Evolutionary conservation across 768 basidiomycete genomes (phyloP).

Genomic region (Suillus sp.): DNA sequence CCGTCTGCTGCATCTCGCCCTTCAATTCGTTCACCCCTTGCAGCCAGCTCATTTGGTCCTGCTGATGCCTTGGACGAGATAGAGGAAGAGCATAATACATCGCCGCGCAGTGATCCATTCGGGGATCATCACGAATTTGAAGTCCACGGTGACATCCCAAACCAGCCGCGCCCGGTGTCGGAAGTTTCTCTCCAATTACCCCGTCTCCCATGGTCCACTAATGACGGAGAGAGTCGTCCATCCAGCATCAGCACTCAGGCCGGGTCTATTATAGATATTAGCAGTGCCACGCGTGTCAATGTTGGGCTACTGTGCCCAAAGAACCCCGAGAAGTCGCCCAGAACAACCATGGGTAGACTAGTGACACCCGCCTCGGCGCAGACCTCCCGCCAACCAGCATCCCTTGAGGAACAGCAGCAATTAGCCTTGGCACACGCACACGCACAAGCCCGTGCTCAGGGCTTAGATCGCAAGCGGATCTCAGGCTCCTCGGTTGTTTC

Average conservation of each 20-base stretch:
- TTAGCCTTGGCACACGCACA: conserved; percentile 62
- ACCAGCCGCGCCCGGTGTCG: conserved; percentile 30
- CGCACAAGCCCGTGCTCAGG: conserved; percentile 58
- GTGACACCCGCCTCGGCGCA: conserved; percentile 46
- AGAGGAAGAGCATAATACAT: conserved; percentile 32
- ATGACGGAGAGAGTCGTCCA: conserved; percentile 48
- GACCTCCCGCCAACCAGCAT: conserved; percentile 26
- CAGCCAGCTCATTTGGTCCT: conserved; percentile 71
- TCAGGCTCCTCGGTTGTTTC: conserved; percentile 70
- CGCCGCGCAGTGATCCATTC: conserved; percentile 55
- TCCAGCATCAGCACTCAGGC: conserved; percentile 67
- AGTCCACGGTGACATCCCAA: conserved; percentile 21
- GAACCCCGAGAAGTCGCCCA: conserved; percentile 46
- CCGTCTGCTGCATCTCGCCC: conserved; percentile 43
- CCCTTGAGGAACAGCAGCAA: conserved; percentile 68
- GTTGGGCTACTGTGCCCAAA: conserved; percentile 47
- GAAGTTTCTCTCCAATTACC: conserved; percentile 44
- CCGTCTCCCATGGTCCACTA: conserved; percentile 43
- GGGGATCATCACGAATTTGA: conserved; percentile 51
- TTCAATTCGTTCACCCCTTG: conserved; percentile 63
- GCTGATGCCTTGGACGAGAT: conserved; percentile 59
- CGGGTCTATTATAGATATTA: conserved; percentile 58
- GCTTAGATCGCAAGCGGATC: conserved; percentile 49
- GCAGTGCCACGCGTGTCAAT: conserved; percentile 68
- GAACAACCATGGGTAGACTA: conserved; percentile 65